phyloP scores from a whole-genome alignment of 768 basidiomycete species.

The Tulasnella sp. region DNA sequence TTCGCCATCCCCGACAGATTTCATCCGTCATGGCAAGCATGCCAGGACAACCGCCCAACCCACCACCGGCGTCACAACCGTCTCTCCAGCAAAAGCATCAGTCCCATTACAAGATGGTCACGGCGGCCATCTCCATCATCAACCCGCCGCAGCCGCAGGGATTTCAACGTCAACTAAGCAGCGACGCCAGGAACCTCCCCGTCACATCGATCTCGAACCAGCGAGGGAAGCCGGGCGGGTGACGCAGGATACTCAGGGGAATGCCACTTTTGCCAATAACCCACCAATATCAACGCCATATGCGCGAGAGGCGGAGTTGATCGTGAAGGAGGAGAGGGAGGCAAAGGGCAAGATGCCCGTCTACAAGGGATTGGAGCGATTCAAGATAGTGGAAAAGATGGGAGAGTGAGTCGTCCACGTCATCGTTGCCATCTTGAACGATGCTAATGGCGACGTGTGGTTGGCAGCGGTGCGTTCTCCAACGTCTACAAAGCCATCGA shows the following conservation, averaged over 20 bases:
- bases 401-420: slow-evolving; percentile 61
- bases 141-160: no score
- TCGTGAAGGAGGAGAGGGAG: slow-evolving; percentile 66
- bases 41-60: slow-evolving; percentile 27
- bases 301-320: slow-evolving; percentile 40
- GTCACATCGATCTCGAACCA: slow-evolving; percentile 19
- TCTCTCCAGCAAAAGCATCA: slow-evolving; percentile 26
- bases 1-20: slow-evolving; percentile 36
- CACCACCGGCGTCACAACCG: slow-evolving; percentile 17
- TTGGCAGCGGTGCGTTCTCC: slow-evolving; percentile 83
- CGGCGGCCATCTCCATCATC: no score
- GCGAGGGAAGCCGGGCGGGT: not conserved
- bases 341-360: slow-evolving; percentile 69
- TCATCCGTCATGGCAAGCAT: slow-evolving; percentile 75
- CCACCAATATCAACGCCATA: slow-evolving; percentile 22
- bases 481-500: slow-evolving; percentile 93
- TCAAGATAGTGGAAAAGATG: slow-evolving; percentile 72
- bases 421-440: slow-evolving; percentile 6
- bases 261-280: not conserved
- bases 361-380: slow-evolving; percentile 77
- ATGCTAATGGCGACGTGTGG: slow-evolving; percentile 18
- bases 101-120: no score
- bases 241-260: slow-evolving; percentile 1
- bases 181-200: slow-evolving; percentile 19
- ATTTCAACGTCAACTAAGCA: no score